Evolutionary conservation across 768 basidiomycete species (phyloP).

Genomic region (Xerocomus potaroensis): DNA sequence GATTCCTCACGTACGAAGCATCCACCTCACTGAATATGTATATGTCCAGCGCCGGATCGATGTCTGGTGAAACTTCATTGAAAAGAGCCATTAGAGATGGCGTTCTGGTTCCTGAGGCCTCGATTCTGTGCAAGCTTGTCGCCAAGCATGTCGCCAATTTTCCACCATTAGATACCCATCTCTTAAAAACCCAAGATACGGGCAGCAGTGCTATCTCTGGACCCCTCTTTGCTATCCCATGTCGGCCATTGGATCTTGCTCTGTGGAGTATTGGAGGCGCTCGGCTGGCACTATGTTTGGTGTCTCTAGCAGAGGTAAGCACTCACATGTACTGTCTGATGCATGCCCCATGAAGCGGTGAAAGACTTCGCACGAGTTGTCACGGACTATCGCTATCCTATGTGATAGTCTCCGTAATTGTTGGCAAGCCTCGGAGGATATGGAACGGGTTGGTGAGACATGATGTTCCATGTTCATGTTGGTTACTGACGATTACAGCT

Average conservation of each 20-base stretch:
- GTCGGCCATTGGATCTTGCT: constrained; percentile 63
- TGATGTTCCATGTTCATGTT: neutral
- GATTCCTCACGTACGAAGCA: constrained; percentile 81
- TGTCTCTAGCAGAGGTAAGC: constrained; percentile 71
- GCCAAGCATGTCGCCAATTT: constrained; percentile 18
- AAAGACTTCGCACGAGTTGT: constrained; percentile 75
- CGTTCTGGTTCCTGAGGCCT: constrained; percentile 33
- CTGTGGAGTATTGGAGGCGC: constrained; percentile 85
- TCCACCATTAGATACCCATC: constrained; percentile 10
- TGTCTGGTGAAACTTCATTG: constrained; percentile 36
- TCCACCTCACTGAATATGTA: constrained; percentile 82
- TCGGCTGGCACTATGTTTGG: constrained; percentile 63
- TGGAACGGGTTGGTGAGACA: constrained; percentile 80
- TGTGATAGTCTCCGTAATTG: constrained; percentile 75
- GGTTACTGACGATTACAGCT: constrained; percentile 39
- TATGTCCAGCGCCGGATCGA: constrained; percentile 47
- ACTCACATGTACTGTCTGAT: neutral
- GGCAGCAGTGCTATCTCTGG: constrained; percentile 31
- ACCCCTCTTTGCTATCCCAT: constrained; percentile 57
- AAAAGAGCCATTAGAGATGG: constrained; percentile 41
- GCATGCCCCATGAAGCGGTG: neutral
- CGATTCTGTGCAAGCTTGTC: constrained; percentile 40
- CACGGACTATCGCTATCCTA: constrained; percentile 65
- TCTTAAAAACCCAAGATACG: neutral
- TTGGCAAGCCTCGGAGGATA: constrained; percentile 94